Evolutionary conservation across 148 eudicot genomes (phyloP).

Genomic region (Cornus florida): DNA sequence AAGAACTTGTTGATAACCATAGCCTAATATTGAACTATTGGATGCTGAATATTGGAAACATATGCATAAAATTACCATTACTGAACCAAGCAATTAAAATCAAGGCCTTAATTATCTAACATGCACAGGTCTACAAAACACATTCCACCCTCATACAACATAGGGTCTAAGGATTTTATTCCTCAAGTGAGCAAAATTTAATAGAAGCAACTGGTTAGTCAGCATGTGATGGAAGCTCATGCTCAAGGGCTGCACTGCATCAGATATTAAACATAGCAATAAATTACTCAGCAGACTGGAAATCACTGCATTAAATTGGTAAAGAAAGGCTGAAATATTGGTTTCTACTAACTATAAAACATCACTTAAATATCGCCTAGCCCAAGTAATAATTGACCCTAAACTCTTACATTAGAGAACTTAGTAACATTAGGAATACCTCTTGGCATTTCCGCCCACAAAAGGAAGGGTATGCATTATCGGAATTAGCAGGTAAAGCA

Average conservation of each 20-base stretch:
- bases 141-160: neutral
- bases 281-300: neutral
- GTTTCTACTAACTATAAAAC: neutral
- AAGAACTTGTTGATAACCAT: neutral
- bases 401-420: neutral
- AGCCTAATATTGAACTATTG: no score
- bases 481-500: conserved; percentile 34
- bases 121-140: neutral
- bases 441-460: conserved; percentile 79
- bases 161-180: no score
- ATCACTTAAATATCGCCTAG: neutral
- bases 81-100: no score
- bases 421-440: conserved; percentile 40
- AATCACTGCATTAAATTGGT: neutral
- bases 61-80: no score
- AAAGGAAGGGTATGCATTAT: conserved; percentile 37
- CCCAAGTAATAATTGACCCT: neutral
- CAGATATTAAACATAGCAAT: neutral
- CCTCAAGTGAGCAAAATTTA: neutral
- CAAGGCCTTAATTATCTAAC: no score
- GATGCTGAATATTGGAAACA: no score
- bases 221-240: neutral
- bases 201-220: neutral
- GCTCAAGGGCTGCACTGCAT: neutral
- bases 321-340: neutral